Evolutionary conservation across 331 rosid species (phyloP), one percentile per base, ranked within the genome.

Genomic region (Malus hybrid): DNA sequence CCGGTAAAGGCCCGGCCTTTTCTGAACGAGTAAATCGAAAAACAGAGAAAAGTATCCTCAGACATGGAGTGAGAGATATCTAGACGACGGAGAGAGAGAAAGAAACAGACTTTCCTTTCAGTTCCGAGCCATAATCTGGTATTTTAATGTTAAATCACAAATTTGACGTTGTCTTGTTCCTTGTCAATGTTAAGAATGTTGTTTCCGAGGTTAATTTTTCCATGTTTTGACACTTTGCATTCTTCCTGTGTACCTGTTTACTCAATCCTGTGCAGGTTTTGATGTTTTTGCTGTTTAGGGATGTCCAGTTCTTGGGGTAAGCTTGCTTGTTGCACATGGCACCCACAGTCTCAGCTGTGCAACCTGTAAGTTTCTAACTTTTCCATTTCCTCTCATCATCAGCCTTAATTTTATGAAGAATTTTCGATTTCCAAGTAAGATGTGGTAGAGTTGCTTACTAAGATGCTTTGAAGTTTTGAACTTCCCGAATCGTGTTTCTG

Each of bases 241-340:
- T 73, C 18, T 73, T 73, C 6, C 8, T 24, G 9, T 54, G 46
- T 52, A 1, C n/a, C 19, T 50, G 29, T 29, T 46, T 52, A 10
- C 3, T 50, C 63, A 28, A 16, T 4, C 42, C 12, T 75, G 42
- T 61, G 76, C 83, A 80, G 85, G 80, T 70, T 50, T 69, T 50
- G 75, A 66, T 70, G 78, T 34, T 50, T 54, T 48, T 77, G 54
- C 24, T 22, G 22, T 64, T 24, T 50, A 73, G 82, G 83, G 71
- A 83, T 83, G 77, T 65, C 44, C 80, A 39, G 39, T 70, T 77
- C 66, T 24, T 32, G 81, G 76, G 46, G 79, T 71, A 5, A 65
- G 67, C 33, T 55, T 79, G 48, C 56, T 50, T 18, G 19, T 73
- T 68, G 88, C 67, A 73, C 79, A 86, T 79, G 87, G 86, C 76